These are phyloP conservation scores for Gloeopeniophorella convolvens DNA, from an alignment of 768 basidiomycete genomes.

Conservation along the genomic window DNA sequence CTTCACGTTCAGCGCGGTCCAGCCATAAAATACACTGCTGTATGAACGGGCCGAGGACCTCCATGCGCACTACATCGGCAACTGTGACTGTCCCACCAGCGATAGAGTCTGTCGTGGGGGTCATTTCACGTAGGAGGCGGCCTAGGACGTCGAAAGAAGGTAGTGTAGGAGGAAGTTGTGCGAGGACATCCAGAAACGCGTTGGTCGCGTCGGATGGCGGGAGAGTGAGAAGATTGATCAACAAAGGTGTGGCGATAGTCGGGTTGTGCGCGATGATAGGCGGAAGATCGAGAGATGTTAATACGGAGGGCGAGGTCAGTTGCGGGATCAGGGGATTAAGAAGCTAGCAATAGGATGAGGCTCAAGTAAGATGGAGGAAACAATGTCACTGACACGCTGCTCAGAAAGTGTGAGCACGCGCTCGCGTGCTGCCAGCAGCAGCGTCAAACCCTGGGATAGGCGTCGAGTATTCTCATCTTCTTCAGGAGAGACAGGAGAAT, in stretches of 20 bases:
- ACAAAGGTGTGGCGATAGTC: conserved; percentile 59
- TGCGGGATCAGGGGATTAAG: conserved; percentile 44
- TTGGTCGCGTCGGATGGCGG: conserved; percentile 29
- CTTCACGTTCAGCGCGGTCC: conserved; percentile 62
- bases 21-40: conserved; percentile 66
- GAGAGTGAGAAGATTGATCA: conserved; percentile 49
- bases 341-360: conserved; percentile 30
- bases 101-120: conserved; percentile 35
- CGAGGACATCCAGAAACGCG: conserved; percentile 57
- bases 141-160: conserved; percentile 70
- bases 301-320: conserved; percentile 41
- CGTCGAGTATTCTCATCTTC: conserved; percentile 52
- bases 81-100: conserved; percentile 50
- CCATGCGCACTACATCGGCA: conserved; percentile 55
- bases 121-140: conserved; percentile 57
- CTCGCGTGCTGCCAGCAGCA: conserved; percentile 62
- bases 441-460: conserved; percentile 56
- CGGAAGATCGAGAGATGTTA: conserved; percentile 63
- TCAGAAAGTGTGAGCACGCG: conserved; percentile 70
- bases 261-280: conserved; percentile 64
- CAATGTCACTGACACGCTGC: conserved; percentile 52
- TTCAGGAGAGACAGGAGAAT: conserved; percentile 34
- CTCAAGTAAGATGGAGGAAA: neutral
- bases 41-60: conserved; percentile 65
- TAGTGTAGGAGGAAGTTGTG: conserved; percentile 62